Evolutionary conservation across 495 filamentous ascomycete species (phyloP), one percentile per base, ranked within the genome.

Genomic region (Neurospora africana): DNA sequence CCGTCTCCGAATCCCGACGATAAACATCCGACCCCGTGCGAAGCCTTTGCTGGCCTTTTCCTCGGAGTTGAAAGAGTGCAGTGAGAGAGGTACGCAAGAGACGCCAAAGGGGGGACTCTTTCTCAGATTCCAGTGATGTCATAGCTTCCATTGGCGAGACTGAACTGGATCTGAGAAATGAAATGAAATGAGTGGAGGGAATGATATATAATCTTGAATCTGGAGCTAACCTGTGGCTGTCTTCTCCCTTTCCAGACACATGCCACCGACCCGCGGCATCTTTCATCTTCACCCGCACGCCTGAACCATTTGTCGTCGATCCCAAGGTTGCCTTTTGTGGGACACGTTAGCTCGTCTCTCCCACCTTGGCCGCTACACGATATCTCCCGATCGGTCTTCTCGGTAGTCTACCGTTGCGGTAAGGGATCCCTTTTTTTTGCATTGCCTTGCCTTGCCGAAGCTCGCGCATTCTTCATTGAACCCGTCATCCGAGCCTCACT

Each of bases 321-420:
- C 80, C 79, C 68, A 80, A 69, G 78, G 76, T 76, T 73, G 83
- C 82, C 82, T 83, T 84, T 80, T 83, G 87, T 89, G 86, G 89
- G 89, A 90, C 87, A 87, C 88, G 88, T 90, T 90, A 83, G 84
- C 87, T 90, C 88, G 89, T 89, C 81, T 85, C 88, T 89, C 84
- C 86, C 86, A 86, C 87, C 81, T 77, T 82, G 75, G 77, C 75
- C 75, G 74, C 78, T 58, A 6, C 47, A 3, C 81, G 82, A 82
- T 82, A 82, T 88, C 81, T 81, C 75, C 84, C 81, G 80, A 83
- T 83, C 78, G 74, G 80, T 77, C 68, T 77, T 68, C 68, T 58
- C 41, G n/a, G 39, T 81, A 82, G 79, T 21, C 43, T 47, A 87
- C 84, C 84, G 83, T 89, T 85, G 86, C 87, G 85, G 88, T 91